phyloP scores from a whole-genome alignment of 257 asterid genomes.

The Prunella vulgaris region DNA sequence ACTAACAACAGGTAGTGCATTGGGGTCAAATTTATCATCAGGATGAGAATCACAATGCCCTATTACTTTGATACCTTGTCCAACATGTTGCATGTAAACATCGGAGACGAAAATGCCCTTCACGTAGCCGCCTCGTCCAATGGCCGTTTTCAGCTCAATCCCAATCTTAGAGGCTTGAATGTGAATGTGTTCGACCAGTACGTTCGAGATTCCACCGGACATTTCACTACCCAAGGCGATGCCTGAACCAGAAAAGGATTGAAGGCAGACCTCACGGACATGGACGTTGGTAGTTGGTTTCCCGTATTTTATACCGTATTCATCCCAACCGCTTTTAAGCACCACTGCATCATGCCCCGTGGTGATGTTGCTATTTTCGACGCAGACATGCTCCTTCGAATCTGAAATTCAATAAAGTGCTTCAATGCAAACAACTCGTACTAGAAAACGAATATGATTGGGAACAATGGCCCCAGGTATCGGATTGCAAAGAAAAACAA shows the following conservation, averaged over 20 bases:
- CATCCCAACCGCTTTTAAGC: slow-evolving; percentile 97
- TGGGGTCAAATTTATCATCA: slow-evolving; percentile 62
- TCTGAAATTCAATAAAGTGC: slow-evolving; percentile 37
- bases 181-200: slow-evolving; percentile 47
- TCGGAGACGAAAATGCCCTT: slow-evolving; percentile 38
- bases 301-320: slow-evolving; percentile 75
- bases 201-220: slow-evolving; percentile 84
- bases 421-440: neutral
- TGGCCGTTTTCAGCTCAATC: slow-evolving; percentile 58
- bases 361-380: slow-evolving; percentile 81
- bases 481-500: no score
- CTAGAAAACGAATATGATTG: neutral
- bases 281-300: slow-evolving; percentile 63
- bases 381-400: slow-evolving; percentile 77
- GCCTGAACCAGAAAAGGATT: slow-evolving; percentile 60
- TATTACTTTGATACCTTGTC: slow-evolving; percentile 55
- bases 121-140: slow-evolving; percentile 86
- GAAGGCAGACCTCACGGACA: slow-evolving; percentile 42
- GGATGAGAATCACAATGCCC: slow-evolving; percentile 70
- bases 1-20: slow-evolving; percentile 58
- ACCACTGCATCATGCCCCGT: slow-evolving; percentile 63
- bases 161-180: slow-evolving; percentile 52
- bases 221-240: slow-evolving; percentile 85
- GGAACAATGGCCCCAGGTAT: no score
- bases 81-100: slow-evolving; percentile 47